Percentiles rank a stretch among this genome's conserved stretches.
Conservation (phyloP, 116 monocot species). For the Zostera marina region DNA sequence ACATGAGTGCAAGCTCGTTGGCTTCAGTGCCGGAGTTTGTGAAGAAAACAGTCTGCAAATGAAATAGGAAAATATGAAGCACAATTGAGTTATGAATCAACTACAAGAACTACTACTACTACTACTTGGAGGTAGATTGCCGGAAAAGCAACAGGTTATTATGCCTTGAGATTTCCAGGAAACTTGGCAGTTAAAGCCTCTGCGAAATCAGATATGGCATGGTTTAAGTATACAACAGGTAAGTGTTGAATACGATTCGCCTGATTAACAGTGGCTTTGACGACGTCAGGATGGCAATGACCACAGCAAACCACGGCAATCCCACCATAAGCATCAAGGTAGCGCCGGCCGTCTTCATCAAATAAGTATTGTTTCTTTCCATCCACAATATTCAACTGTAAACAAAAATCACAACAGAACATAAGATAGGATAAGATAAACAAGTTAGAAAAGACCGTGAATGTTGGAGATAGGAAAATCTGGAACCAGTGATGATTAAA, state of each 20-base stretch:
- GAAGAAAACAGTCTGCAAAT: slow-evolving; percentile 71
- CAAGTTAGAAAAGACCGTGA: too few species aligned
- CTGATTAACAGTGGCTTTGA: slow-evolving; percentile 54
- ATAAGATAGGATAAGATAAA: not conserved
- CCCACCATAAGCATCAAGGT: slow-evolving; percentile 80
- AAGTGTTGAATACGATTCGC: slow-evolving; percentile 61
- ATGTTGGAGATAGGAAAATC: too few species aligned
- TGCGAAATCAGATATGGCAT: slow-evolving; percentile 73
- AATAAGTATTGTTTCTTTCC: slow-evolving; percentile 94
- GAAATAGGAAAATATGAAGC: not conserved
- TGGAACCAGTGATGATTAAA: not conserved
- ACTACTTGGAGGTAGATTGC: too few species aligned
- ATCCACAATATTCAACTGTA: slow-evolving; percentile 75
- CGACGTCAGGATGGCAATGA: slow-evolving; percentile 77
- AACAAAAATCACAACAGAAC: not conserved
- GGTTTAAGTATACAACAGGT: slow-evolving; percentile 67
- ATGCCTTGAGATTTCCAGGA: slow-evolving; percentile 76
- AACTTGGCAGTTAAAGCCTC: slow-evolving; percentile 72
- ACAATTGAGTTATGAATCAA: too few species aligned
- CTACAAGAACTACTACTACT: too few species aligned
- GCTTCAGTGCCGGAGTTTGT: slow-evolving; percentile 97
- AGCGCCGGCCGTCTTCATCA: slow-evolving; percentile 71
- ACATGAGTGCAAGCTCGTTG: slow-evolving; percentile 90
- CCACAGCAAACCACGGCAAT: slow-evolving; percentile 86
- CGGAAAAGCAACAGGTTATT: not conserved